These are phyloP conservation scores for Xylariaceae sp. DNA, from an alignment of 2,329 filamentous ascomycete species.

Conservation along the genomic window DNA sequence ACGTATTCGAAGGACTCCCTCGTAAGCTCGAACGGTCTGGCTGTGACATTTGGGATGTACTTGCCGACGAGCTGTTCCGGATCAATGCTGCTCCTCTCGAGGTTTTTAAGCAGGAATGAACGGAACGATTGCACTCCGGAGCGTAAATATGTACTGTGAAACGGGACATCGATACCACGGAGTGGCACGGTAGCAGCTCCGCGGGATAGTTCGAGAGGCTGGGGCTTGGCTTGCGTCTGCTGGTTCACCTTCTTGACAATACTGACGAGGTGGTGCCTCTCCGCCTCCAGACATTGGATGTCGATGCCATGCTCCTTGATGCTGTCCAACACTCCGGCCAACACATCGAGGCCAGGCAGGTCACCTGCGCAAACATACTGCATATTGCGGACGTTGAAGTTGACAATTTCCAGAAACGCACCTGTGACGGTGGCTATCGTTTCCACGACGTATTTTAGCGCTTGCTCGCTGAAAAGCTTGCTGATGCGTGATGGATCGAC, in stretches of 20 bases:
- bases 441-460: conserved; percentile 29
- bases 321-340: conserved; percentile 68
- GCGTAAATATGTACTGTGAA: conserved; percentile 34
- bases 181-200: conserved; percentile 37
- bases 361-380: conserved; percentile 44
- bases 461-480: conserved; percentile 28
- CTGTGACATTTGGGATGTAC: conserved; percentile 42
- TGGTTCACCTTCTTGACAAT: conserved; percentile 10
- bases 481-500: conserved; percentile 34
- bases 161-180: conserved; percentile 38
- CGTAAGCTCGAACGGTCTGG: conserved; percentile 35
- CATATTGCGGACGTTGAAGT: conserved; percentile 36
- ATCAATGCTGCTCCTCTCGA: conserved; percentile 29
- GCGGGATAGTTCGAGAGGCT: conserved; percentile 23
- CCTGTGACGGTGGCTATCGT: conserved; percentile 27
- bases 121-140: conserved; percentile 35
- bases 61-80: conserved; percentile 34
- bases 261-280: conserved; percentile 5
- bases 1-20: conserved; percentile 32
- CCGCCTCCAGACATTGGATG: conserved; percentile 38
- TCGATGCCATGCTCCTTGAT: conserved; percentile 49
- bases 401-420: conserved; percentile 39
- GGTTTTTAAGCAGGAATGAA: conserved; percentile 29
- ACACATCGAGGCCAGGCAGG: conserved; percentile 33
- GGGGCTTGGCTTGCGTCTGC: conserved; percentile 16